Evolutionary conservation across 371 early-diverging fungal species (phyloP), one percentile per base, ranked within the genome.

Genomic region (Lichtheimia ramosa): DNA sequence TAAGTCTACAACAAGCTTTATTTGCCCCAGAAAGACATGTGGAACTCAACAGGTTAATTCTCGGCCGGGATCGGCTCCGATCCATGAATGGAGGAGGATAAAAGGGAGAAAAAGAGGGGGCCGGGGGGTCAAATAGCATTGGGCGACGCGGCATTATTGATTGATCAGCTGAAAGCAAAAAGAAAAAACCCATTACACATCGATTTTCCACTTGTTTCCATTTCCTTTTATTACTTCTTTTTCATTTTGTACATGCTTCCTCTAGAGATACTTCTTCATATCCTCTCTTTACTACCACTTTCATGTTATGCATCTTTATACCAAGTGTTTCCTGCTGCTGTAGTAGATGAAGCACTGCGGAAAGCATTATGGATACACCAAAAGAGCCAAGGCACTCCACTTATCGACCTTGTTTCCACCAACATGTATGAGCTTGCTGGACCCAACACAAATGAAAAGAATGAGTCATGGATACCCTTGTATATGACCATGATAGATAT

Each of bases 361-460:
- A 42, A 72, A 74, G 46, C 57, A 69, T 23, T 66, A 65, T 41
- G 54, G 24, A 41, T 40, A 58, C 16, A 23, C 42, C 27, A 58
- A 54, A 20, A 25, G 21, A 13, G 20, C 14, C 13, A 52, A 8
- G 25, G 23, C 43, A n/a, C 28, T n/a, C 62, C 70, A 15, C 39
- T 70, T 4, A 24, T 78, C 8, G 27, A 70, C n/a, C 59, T 79
- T 34, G 68, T 74, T 39, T 79, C 80, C 5, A 79, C 80, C 48
- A 79, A 79, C 55, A 52, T 67, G n/a, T 70, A 74, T 65, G 80
- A 79, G 58, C 57, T 79, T 3, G 49, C 66, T 40, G 67, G 63
- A 10, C 74, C 54, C 8, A 23, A 43, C 10, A 40, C 27, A 3
- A 10, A 25, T 20, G 48, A 52, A 14, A 59, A 67, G 18, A 79